A percentile compares a stretch with the other conserved stretches of the same genome.
These are phyloP conservation scores for Ceratobasidium sp. DNA, from an alignment of 1,284 basidiomycete species.

Conservation along the genomic window DNA sequence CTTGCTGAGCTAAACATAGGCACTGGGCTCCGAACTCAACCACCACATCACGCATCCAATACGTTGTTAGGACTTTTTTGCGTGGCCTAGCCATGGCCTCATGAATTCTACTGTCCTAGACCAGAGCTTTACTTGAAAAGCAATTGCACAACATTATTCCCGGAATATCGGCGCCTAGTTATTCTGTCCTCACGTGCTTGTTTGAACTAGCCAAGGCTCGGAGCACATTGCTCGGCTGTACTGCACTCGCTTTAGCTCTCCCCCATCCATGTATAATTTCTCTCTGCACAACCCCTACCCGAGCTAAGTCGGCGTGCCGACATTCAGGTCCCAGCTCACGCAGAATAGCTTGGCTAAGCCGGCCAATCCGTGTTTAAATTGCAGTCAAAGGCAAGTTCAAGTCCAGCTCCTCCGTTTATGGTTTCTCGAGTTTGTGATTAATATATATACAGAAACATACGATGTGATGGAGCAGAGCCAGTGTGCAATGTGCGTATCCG, in stretches of 20 bases:
- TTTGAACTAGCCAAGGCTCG: too few species aligned
- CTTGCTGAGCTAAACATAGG: not conserved
- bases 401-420: too few species aligned
- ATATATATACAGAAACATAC: not conserved
- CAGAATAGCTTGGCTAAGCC: not conserved
- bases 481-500: conserved; percentile 27
- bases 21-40: conserved; percentile 5
- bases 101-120: not conserved
- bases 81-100: not conserved
- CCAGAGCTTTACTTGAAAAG: not conserved
- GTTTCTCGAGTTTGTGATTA: too few species aligned
- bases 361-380: not conserved
- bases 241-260: not conserved
- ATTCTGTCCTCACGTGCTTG: not conserved
- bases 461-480: conserved; percentile 18
- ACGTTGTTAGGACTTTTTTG: too few species aligned
- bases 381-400: not conserved
- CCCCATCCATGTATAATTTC: not conserved
- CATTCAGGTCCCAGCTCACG: not conserved
- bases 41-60: not conserved
- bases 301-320: not conserved
- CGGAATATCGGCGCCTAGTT: not conserved
- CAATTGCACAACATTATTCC: too few species aligned
- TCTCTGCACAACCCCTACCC: not conserved
- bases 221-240: not conserved